Conservation (phyloP, 192 early-diverging fungal species). For the Umbelopsis isabellina region DNA sequence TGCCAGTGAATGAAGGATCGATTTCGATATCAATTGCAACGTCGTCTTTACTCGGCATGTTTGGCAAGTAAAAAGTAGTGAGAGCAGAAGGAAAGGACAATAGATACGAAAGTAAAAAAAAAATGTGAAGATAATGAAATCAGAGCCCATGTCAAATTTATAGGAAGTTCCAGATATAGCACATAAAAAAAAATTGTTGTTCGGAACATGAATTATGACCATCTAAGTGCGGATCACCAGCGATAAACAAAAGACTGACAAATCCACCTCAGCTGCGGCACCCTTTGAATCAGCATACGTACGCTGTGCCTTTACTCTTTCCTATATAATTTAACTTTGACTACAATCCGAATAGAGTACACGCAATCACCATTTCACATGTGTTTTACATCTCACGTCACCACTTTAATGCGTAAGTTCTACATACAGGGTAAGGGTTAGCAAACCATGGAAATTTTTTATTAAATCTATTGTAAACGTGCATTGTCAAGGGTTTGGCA, state of each 20-base stretch:
- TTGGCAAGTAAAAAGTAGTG: background rate
- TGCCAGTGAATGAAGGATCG: slow-evolving; percentile 37
- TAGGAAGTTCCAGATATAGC: slow-evolving; percentile 1
- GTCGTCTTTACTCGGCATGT: slow-evolving; percentile 25
- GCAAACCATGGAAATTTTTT: no score
- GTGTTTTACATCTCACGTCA: no score
- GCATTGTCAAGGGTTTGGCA: no score
- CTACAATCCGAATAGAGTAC: background rate
- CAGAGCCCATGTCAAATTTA: slow-evolving; percentile 3
- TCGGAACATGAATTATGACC: background rate
- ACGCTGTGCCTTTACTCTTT: no score
- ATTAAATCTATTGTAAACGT: no score
- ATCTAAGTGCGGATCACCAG: background rate
- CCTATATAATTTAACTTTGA: background rate
- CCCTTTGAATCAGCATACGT: background rate
- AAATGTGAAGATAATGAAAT: background rate
- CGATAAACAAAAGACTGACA: background rate
- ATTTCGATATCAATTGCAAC: slow-evolving; percentile 19
- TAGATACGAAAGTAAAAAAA: slow-evolving; percentile 1
- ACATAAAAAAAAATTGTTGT: background rate
- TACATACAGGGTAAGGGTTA: no score
- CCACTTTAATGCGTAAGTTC: no score
- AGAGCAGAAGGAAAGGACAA: slow-evolving; percentile 1
- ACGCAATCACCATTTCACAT: background rate
- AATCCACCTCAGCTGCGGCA: background rate